Evolutionary conservation across 768 basidiomycete genomes (phyloP), one percentile per base, ranked within the genome.

Genomic region (Panellus pusillus): DNA sequence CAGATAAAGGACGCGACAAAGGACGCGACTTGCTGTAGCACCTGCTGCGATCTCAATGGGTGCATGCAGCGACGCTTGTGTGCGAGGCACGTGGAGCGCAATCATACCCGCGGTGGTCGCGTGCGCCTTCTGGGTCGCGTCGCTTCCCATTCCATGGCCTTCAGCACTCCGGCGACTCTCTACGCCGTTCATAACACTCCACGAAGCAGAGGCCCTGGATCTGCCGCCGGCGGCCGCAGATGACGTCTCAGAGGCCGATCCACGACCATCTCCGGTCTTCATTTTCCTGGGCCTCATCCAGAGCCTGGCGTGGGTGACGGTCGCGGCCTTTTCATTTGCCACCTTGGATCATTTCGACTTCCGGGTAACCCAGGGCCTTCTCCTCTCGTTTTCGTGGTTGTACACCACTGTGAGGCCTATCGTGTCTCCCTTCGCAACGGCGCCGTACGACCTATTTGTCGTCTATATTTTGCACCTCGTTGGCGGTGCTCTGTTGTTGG

Each of bases 401-500:
- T 91, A 89, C 61, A 83, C 84, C 0, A 66, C 80, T n/a, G 61
- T 78, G 20, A 80, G 82, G 48, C 80, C 86, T 1, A 71, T 86
- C 12, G 64, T 76, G 19, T 70, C 70, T 37, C 81, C 84, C 0
- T 69, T 73, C 7, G 66, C 78, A 0, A 91, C 86, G 0, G 75
- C 79, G 1, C 86, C 86, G 9, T 78, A 70, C 55, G 88, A 87
- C 61, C 68, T 91, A 11, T 81, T 91, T 65, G 61, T 68, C 1
- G 65, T 92, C 1, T 89, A 83, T 62, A 18, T 75, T 11, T 50
- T 75, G 2, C 77, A 86, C 32, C 61, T 87, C n/a, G 58, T 69
- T 13, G 69, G 73, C 28, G 77, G 71, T 0, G 54, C 76, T 0
- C 52, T 89, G 2, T 72, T 79, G 11, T 61, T 89, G 27, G 81